phyloP scores from a whole-genome alignment of 2,329 filamentous ascomycete genomes.

The Hypoxylon sp. region DNA sequence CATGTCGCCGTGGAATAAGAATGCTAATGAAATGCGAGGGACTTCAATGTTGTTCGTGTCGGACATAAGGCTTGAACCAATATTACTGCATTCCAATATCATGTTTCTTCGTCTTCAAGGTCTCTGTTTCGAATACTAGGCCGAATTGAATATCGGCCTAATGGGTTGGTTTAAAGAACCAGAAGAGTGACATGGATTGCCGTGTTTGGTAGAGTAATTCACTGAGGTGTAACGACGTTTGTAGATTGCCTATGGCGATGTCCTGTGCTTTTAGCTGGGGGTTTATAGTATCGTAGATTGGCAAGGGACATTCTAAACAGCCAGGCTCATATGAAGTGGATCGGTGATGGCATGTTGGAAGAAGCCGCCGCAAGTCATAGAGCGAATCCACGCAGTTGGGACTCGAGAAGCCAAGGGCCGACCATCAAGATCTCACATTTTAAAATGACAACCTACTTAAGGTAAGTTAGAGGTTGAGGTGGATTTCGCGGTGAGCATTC shows the following conservation, averaged over 20 bases:
- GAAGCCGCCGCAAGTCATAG: slow-evolving; percentile 23
- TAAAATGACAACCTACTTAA: neutral
- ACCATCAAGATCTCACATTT: slow-evolving; percentile 27
- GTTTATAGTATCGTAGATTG: neutral
- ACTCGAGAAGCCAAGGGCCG: slow-evolving; percentile 23
- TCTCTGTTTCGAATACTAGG: neutral
- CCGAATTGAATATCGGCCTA: neutral
- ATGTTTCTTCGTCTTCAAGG: neutral
- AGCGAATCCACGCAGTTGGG: slow-evolving; percentile 28
- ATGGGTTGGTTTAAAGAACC: neutral
- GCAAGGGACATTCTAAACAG: slow-evolving; percentile 12
- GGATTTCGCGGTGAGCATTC: slow-evolving; percentile 1
- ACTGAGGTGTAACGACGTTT: neutral
- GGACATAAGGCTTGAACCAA: neutral
- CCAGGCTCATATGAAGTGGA: slow-evolving; percentile 12
- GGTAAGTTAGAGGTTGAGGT: neutral
- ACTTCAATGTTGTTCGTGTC: neutral
- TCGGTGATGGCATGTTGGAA: slow-evolving; percentile 3
- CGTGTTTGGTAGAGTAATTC: neutral
- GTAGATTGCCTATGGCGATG: slow-evolving; percentile 2
- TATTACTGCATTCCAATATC: slow-evolving; percentile 3
- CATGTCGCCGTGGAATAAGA: neutral
- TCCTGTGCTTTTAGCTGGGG: neutral
- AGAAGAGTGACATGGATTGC: neutral
- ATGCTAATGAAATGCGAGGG: neutral